Evolutionary conservation across 1,284 basidiomycete genomes (phyloP), one percentile per base, ranked within the genome.

Genomic region (Quambalaria eucalypti): DNA sequence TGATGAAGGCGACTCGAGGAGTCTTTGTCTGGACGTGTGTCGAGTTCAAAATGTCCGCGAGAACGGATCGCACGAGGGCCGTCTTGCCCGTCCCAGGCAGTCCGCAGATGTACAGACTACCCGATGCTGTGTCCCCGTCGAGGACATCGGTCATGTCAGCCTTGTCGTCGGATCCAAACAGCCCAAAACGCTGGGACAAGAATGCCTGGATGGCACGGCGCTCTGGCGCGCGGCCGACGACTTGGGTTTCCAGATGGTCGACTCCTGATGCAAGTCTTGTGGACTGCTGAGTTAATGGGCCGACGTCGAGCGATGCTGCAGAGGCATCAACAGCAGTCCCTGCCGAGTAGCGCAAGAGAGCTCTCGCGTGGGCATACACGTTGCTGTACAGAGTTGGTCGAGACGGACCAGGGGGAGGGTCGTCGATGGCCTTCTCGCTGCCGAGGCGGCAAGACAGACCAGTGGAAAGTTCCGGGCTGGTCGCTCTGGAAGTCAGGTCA

Each of bases 11-110:
- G 21, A 73, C 60, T 38, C 52, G 52, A 9, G 71, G 60, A 16
- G 56, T 56, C 16, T 28, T 42, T 14, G 28, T 50, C n/a, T 50
- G 23, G 2, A 53, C 48, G 14, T 21, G 12, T 12, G 42, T 26
- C 38, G 26, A 33, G 31, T 30, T 54, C 25, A n/a, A 28, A 14
- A 38, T 44, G n/a, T 69, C 64, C 21, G 59, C 59, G 19, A 78
- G 54, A n/a, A 77, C 66, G 3, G 69, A 65, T 1, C 66, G 64
- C 2, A 79, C 61, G 1, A 79, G 68, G 2, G 76, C 77, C 9
- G 78, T 79, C 63, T 79, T 79, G 48, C 78, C 78, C 3, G 77
- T 78, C 1, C 78, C 78, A 2, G 78, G 77, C 28, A 76, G 68
- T n/a, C 78, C 78, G 25, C 77, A 78, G 29, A 78, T 69, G 64